Base-by-base conservation (phyloP, 2,329 filamentous ascomycete genomes). In the Claviceps sp. region DNA sequence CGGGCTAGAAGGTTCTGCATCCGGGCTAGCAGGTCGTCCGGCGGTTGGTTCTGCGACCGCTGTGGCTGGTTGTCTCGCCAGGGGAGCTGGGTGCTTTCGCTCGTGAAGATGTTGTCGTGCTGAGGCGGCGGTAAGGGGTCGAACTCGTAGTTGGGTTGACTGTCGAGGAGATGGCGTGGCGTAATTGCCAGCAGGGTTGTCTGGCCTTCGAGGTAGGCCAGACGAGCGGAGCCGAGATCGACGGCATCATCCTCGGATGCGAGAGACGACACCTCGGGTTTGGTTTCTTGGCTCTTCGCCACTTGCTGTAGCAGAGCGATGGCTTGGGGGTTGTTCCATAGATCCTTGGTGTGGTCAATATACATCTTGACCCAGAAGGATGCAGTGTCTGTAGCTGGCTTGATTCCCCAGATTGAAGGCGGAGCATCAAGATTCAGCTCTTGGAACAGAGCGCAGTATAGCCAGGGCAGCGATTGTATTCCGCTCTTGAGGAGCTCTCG, bases 281-380 rank as follows among this genome's bases (percentile, higher is more conserved):
- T 71, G 37, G 64, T 63, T 3, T 65, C 64, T 4, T 78, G 69
- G 11, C 75, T 75, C 55, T 80, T 78, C 45, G 82, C 84, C 16
- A 84, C 80, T 60, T 87, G 81, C 34, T 84, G 75, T 1, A 96
- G 76, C 7, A 95, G 68, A 4, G 73, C 70, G 3, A 77, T 82
- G 14, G 80, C 81, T 60, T 88, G 83, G 0, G 85, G 76, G 4
- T 83, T 89, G 63, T 89, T 89, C 90, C 90, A 96, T 3, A 95
- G 71, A 59, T 91, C 86, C 62, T 89, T 91, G 4, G 85, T 77
- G 45, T 85, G 80, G 52, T 80, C 74, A 30, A 88, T 75, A 62
- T 95, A 95, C 2, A 95, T 74, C 60, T 85, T 81, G 4, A 82
- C 81, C 60, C 88, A 79, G 40, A 95, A 77, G 52, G 79, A 75